A percentile compares a stretch with the other conserved stretches of the same genome.
phyloP scores from a whole-genome alignment of 352 stramenopile species.

The Pythium aquatile region DNA sequence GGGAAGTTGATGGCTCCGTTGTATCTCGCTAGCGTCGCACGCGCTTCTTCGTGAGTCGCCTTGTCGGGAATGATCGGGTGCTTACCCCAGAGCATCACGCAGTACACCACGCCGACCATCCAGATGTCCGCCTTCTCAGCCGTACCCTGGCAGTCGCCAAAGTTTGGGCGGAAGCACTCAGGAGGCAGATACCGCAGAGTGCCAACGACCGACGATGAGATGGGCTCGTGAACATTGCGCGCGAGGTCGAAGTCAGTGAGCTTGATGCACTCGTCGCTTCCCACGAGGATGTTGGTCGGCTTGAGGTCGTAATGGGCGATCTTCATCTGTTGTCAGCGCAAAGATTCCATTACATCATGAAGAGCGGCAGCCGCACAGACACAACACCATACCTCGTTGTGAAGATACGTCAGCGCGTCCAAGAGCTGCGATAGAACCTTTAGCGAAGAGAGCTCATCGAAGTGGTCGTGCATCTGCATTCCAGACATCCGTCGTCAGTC shows the following conservation, averaged over 20 bases:
- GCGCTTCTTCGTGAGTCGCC: slow-evolving; percentile 48
- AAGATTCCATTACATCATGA: background rate
- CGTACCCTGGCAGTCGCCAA: slow-evolving; percentile 55
- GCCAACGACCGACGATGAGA: slow-evolving; percentile 60
- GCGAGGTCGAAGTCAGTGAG: slow-evolving; percentile 92
- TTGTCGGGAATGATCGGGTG: slow-evolving; percentile 71
- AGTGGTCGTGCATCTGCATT: slow-evolving; percentile 50
- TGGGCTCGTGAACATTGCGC: slow-evolving; percentile 53
- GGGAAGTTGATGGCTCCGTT: slow-evolving; percentile 40
- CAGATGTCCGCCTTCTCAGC: slow-evolving; percentile 82
- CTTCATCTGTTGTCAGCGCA: slow-evolving; percentile 39
- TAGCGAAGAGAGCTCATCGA: slow-evolving; percentile 59
- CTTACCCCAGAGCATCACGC: slow-evolving; percentile 75
- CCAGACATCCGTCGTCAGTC: background rate
- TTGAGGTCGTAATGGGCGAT: slow-evolving; percentile 94
- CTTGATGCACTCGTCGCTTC: slow-evolving; percentile 81
- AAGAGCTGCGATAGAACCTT: slow-evolving; percentile 68
- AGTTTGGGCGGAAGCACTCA: slow-evolving; percentile 65
- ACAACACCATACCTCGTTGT: slow-evolving; percentile 49
- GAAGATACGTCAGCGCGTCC: slow-evolving; percentile 66
- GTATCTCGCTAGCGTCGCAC: slow-evolving; percentile 27
- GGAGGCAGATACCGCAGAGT: slow-evolving; percentile 75
- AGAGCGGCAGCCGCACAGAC: background rate
- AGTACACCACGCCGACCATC: slow-evolving; percentile 81
- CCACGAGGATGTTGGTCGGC: slow-evolving; percentile 96